Evolutionary conservation across 441 rosid genomes (phyloP), one percentile per base, ranked within the genome.

Genomic region (Pelargonium australe): DNA sequence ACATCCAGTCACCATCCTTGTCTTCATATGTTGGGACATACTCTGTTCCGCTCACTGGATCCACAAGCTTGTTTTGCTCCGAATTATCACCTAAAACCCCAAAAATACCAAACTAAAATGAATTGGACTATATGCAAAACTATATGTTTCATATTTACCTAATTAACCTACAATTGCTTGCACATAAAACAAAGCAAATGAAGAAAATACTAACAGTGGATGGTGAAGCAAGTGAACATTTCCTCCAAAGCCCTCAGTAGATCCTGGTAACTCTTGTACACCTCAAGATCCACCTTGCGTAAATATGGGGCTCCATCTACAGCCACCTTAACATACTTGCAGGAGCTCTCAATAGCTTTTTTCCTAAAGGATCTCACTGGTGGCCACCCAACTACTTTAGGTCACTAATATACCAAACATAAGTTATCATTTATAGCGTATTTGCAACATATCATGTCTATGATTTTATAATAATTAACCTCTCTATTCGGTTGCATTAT

Each of bases 1-100:
- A 70, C 83, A 80, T 80, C 76, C 83, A 77, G 45, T 80, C 83
- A 2, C 65, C 66, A 2, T 74, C 83, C 66, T 70, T 63, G 41
- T 80, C 83, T 72, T 77, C 77, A 12, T 80, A 80, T 2, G 76
- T 77, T 8, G 80, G 69, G 53, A 77, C 75, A 55, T 72, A 75
- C 55, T 75, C 80, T 70, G 8, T 68, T 64, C 77, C 68, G 14
- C 40, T 70, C 55, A 19, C 45, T 1, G 4, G 64, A 43, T 68
- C 79, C 49, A 23, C 55, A 0, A 51, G 53, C 67, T 68, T 63
- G 44, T 37, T 31, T 20, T 64, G 75, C 55, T 72, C 68, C 68
- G 31, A 41, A 58, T 7, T 7, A 64, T 68, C 13, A 57, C 69
- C 78, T 67, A 41, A 8, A 28, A 65, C 23, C 43, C 43, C 43